These are phyloP conservation scores for Quercus agrifolia DNA, from an alignment of 306 rosid species.

Conservation along the genomic window DNA sequence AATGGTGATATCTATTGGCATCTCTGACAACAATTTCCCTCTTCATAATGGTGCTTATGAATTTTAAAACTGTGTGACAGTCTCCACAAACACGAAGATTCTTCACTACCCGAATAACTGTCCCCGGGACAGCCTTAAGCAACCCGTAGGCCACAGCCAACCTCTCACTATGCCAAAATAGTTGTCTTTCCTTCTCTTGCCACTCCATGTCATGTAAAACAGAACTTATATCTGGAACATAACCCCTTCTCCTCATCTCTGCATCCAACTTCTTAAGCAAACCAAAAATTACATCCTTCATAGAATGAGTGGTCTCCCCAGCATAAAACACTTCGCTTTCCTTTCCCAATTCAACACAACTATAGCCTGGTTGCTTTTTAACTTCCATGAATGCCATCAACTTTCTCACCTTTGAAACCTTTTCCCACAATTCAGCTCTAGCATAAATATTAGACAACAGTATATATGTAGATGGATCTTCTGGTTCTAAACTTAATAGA, in stretches of 20 bases:
- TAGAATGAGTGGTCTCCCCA: slow-evolving; percentile 71
- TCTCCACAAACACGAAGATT: slow-evolving; percentile 87
- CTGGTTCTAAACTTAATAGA: slow-evolving; percentile 46
- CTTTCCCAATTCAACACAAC: slow-evolving; percentile 64
- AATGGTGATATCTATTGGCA: slow-evolving; percentile 76
- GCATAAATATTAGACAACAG: slow-evolving; percentile 74
- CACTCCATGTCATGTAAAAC: slow-evolving; percentile 84
- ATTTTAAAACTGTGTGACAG: slow-evolving; percentile 81
- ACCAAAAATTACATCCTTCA: slow-evolving; percentile 64
- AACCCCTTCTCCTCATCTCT: slow-evolving; percentile 79
- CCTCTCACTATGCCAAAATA: slow-evolving; percentile 89
- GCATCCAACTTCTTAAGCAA: slow-evolving; percentile 56
- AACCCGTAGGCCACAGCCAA: slow-evolving; percentile 80
- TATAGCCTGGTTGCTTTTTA: slow-evolving; percentile 80
- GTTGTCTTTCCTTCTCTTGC: slow-evolving; percentile 81
- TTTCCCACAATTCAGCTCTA: slow-evolving; percentile 63
- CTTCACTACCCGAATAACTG: slow-evolving; percentile 67
- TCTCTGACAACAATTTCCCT: slow-evolving; percentile 84
- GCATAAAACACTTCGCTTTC: slow-evolving; percentile 77
- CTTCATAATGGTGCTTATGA: slow-evolving; percentile 51
- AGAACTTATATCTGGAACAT: slow-evolving; percentile 73
- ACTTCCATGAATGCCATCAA: slow-evolving; percentile 63
- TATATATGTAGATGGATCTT: slow-evolving; percentile 70
- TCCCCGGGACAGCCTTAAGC: slow-evolving; percentile 65
- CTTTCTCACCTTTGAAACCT: slow-evolving; percentile 67